Base-by-base conservation (phyloP, 2,329 filamentous ascomycete species). In the Karstenula rhodostoma region DNA sequence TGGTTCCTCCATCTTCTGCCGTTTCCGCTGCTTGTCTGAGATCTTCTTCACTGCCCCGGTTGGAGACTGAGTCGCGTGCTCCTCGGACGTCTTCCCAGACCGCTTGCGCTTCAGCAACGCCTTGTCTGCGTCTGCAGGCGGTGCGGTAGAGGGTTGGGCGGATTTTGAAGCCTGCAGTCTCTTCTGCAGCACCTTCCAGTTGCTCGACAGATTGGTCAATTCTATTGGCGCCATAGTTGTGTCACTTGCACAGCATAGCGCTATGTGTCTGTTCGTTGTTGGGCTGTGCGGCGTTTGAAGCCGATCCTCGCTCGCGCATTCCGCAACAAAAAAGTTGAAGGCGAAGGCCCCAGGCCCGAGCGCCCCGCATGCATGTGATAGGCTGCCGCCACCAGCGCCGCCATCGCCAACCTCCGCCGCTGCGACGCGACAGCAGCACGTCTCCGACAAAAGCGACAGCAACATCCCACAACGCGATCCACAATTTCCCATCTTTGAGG, bases 121-220 rank as follows among this genome's bases (percentile, higher is more conserved):
- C 37, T 67, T 60, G 46, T 72, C 69, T 33, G 64, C 71, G 54
- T 69, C 73, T 29, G 62, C 57, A 37, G 68, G 57, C 43, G 63
- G 57, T 40, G 74, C 68, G 55, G 71, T 73, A 8, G 71, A 64
- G 63, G 73, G 56, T 71, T 69, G 37, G 56, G 73, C 22, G 63
- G 75, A 47, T 66, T 64, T 64, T 68, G 80, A 73, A 63, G 80
- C 60, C 61, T 77, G 66, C 55, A 77, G 79, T 69, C 84, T 85
- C 66, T 86, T 85, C 79, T 93, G 90, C 57, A 94, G 83, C 79
- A 86, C 90, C 79, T 92, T 93, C 91, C 91, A 94, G 75, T 94
- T 94, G 73, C 81, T 82, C 67, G 81, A 82, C 49, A 83, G 71
- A 57, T 75, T 74, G 25, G 55, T 68, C 52, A 78, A 64, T 64